Evolutionary conservation across 1,139 yeast genomes (phyloP), one percentile per base, ranked within the genome.

Genomic region (Pneumocystis oryctolagi): DNA sequence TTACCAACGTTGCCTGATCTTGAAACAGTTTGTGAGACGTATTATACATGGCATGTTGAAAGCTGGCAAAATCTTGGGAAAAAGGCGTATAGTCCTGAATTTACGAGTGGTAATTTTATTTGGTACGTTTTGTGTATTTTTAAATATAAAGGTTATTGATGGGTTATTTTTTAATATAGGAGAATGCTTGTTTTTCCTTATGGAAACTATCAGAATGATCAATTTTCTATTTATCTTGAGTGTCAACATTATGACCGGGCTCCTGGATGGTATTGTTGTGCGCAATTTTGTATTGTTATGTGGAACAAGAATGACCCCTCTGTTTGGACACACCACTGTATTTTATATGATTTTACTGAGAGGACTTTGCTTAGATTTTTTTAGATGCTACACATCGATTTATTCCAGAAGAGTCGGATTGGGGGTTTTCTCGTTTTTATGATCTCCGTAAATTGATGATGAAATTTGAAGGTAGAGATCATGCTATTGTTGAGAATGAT

Each of bases 371-470:
- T 47, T 25, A 14, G 25, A 5, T 12, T 1, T 47, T 5, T 47
- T 25, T 25, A 47, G 67, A 81, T n/a, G 86, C 96, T 0, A 81
- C 81, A 65, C 97, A 89, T 71, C 78, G 98, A 66, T 92, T 89
- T 74, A 83, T 79, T 69, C 70, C 82, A 20, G 78, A 79, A 62
- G 96, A 88, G 65, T 81, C 89, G 1, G 98, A 92, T 73, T 92
- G 99, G 99, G 99, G 99, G 37, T 92, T 92, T 73, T 82, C 90
- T 5, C 83, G 84, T 64, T 84, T 89, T 70, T 77, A 83, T 55
- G 92, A 86, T 63, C 71, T 82, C 25, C 79, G 83, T 63, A 77
- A 78, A 63, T 76, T 87, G 62, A 70, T 73, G 32, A 68, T 73
- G 9, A 64, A 68, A 34, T 69, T 68, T 55, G 67, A 66, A n/a